A percentile compares a stretch with the other conserved stretches of the same genome.
Evolutionary conservation across 306 rosid species (phyloP).

Genomic region (Ormosia emarginata): DNA sequence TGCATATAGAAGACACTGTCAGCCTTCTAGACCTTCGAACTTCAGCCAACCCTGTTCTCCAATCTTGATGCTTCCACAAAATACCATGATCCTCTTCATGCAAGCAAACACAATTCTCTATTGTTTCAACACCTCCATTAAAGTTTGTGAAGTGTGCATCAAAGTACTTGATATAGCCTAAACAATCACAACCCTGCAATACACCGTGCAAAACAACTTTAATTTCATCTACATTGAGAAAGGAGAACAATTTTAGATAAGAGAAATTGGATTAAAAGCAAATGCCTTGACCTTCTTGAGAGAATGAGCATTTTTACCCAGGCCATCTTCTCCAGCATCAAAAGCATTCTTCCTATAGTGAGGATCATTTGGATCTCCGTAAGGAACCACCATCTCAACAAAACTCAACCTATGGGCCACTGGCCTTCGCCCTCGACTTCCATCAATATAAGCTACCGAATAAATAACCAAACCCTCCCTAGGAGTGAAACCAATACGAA

Average conservation of each 20-base stretch:
- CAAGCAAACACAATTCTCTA: slow-evolving; percentile 73
- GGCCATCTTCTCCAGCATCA: slow-evolving; percentile 79
- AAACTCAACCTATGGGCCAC: slow-evolving; percentile 71
- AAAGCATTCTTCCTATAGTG: slow-evolving; percentile 79
- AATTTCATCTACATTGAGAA: slow-evolving; percentile 1
- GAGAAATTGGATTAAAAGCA: neutral
- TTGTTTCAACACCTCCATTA: slow-evolving; percentile 70
- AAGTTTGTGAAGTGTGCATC: slow-evolving; percentile 67
- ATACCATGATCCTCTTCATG: slow-evolving; percentile 81
- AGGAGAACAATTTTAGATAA: neutral
- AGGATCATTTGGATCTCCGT: slow-evolving; percentile 79
- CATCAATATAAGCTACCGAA: slow-evolving; percentile 67
- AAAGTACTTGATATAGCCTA: slow-evolving; percentile 65
- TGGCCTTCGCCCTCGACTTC: slow-evolving; percentile 67
- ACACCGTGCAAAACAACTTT: neutral
- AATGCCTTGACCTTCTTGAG: slow-evolving; percentile 57
- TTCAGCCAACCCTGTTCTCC: slow-evolving; percentile 74
- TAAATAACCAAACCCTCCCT: slow-evolving; percentile 65
- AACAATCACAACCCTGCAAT: slow-evolving; percentile 71
- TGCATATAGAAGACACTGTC: slow-evolving; percentile 62
- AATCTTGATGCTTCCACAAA: slow-evolving; percentile 79
- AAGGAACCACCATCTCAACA: slow-evolving; percentile 80
- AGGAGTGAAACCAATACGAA: slow-evolving; percentile 66
- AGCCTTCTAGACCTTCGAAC: slow-evolving; percentile 74
- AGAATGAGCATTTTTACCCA: slow-evolving; percentile 76